Percentiles rank a stretch among this genome's conserved stretches.
Conservation (phyloP, 306 rosid species). For the Vigna hirtella region DNA sequence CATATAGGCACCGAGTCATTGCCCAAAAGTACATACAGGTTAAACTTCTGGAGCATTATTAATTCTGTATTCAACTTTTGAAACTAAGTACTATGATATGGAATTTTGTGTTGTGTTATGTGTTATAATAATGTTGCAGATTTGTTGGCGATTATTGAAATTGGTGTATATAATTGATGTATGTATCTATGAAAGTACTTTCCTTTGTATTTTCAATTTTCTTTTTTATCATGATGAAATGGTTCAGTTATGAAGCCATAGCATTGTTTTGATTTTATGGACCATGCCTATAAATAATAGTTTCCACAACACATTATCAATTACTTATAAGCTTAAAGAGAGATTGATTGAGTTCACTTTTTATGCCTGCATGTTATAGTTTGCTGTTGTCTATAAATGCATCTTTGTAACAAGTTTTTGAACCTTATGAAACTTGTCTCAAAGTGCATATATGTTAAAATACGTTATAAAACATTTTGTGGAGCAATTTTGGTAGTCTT, state of each 20-base stretch:
- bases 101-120: not conserved
- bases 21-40: constrained; percentile 76
- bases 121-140: not conserved
- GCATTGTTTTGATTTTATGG: constrained; percentile 9
- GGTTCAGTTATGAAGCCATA: constrained; percentile 25
- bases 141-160: constrained; percentile 8
- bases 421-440: not conserved
- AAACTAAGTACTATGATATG: constrained; percentile 13
- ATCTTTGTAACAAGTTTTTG: not conserved
- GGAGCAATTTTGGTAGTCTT: constrained; percentile 27
- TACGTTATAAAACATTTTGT: constrained; percentile 24
- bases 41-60: constrained; percentile 36
- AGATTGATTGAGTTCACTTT: constrained; percentile 8
- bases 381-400: not conserved
- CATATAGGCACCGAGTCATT: constrained; percentile 84
- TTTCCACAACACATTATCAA: not conserved
- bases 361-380: not conserved
- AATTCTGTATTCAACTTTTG: constrained; percentile 30
- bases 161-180: constrained; percentile 7
- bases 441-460: constrained; percentile 11
- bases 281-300: not conserved
- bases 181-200: constrained; percentile 3
- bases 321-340: constrained; percentile 8
- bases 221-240: constrained; percentile 1
- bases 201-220: not conserved